Percentiles rank a stretch among this genome's conserved stretches.
These are phyloP conservation scores for Pyricularia pennisetigena DNA, from an alignment of 2,329 filamentous ascomycete genomes.

Conservation along the genomic window DNA sequence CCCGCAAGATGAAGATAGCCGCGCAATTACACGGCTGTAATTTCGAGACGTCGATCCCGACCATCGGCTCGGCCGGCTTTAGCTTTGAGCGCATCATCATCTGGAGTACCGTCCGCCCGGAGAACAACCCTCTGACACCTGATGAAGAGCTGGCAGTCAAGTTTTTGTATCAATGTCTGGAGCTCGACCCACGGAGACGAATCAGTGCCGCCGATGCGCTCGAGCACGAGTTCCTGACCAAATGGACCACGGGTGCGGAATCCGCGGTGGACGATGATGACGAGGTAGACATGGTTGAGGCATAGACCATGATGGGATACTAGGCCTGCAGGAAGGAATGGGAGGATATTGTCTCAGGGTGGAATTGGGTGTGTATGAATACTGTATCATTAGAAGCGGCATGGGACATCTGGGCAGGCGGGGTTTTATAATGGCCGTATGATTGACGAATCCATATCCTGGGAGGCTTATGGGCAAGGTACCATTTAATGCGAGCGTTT, in stretches of 20 bases:
- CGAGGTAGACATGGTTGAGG: slow-evolving; percentile 4
- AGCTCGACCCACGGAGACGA: slow-evolving; percentile 63
- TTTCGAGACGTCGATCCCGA: slow-evolving; percentile 88
- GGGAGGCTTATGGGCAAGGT: not conserved
- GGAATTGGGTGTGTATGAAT: not conserved
- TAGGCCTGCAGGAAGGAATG: not conserved
- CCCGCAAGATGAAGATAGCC: slow-evolving; percentile 70
- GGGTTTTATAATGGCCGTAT: not conserved
- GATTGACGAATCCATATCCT: not conserved
- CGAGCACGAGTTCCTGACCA: slow-evolving; percentile 56
- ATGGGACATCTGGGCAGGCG: not conserved
- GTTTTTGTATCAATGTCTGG: slow-evolving; percentile 64
- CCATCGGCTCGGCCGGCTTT: slow-evolving; percentile 77
- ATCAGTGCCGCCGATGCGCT: slow-evolving; percentile 70
- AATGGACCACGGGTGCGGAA: not conserved
- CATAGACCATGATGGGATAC: not conserved
- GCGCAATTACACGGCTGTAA: slow-evolving; percentile 81
- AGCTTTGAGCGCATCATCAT: slow-evolving; percentile 87
- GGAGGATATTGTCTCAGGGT: too few species aligned
- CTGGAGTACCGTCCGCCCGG: slow-evolving; percentile 76
- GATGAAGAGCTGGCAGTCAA: slow-evolving; percentile 66
- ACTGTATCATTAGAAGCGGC: not conserved
- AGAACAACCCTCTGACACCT: slow-evolving; percentile 40
- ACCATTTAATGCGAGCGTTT: not conserved
- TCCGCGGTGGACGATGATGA: not conserved